Percentiles rank a stretch among this genome's conserved stretches.
phyloP scores from a whole-genome alignment of 768 basidiomycete species.

The Hydnum rufescens region DNA sequence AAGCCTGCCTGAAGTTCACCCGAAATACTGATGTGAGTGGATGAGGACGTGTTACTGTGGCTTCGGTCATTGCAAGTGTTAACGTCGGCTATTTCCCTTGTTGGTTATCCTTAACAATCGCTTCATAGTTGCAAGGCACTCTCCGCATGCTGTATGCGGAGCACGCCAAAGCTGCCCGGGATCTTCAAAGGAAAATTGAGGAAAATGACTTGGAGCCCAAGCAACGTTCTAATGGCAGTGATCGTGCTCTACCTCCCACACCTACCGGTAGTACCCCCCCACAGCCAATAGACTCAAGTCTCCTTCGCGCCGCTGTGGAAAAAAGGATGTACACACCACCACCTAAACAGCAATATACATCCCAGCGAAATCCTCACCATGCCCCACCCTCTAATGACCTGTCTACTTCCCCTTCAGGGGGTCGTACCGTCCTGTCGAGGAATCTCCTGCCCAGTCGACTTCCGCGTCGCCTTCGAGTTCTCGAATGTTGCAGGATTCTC shows the following conservation, averaged over 20 bases:
- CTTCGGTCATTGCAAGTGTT: neutral
- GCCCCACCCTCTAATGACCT: neutral
- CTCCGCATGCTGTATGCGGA: neutral
- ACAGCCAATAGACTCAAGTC: neutral
- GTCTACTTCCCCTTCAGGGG: neutral
- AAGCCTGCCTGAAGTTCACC: neutral
- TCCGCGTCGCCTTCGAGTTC: neutral
- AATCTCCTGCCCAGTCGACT: neutral
- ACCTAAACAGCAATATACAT: neutral
- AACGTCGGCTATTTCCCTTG: neutral
- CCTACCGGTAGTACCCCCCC: neutral
- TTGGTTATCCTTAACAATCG: neutral
- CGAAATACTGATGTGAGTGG: neutral
- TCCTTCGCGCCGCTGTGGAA: neutral
- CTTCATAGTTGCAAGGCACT: neutral
- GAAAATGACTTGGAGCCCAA: neutral
- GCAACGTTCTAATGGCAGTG: neutral
- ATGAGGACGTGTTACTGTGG: neutral
- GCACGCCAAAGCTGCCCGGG: neutral
- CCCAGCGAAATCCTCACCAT: neutral
- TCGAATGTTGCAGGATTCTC: constrained; percentile 8
- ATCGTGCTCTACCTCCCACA: neutral
- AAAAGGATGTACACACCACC: neutral
- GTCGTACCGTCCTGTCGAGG: neutral
- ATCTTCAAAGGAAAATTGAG: neutral